A percentile compares a stretch with the other conserved stretches of the same genome.
Evolutionary conservation across 1,284 basidiomycete genomes (phyloP).

Genomic region (Marasmius sp.): DNA sequence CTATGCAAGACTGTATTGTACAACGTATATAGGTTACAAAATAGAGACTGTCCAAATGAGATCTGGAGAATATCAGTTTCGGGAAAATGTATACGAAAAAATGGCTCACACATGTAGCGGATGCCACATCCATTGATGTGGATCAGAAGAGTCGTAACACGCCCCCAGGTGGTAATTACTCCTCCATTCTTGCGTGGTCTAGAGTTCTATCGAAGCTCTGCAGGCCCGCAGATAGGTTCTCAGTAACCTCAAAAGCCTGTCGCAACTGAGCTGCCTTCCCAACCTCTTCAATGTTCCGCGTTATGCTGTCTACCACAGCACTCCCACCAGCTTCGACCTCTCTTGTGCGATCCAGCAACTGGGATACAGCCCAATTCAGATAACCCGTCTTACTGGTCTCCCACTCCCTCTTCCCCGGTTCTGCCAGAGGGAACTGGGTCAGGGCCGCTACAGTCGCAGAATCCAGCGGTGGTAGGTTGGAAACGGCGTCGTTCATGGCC

Average conservation of each 20-base stretch:
- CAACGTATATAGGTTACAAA: no score
- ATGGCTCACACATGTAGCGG: no score
- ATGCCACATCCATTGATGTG: background rate
- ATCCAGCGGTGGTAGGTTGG: slow-evolving; percentile 52
- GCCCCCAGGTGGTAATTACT: background rate
- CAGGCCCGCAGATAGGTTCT: slow-evolving; percentile 8
- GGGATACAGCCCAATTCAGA: slow-evolving; percentile 62
- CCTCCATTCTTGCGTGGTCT: slow-evolving; percentile 8
- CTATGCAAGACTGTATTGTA: no score
- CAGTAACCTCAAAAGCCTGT: slow-evolving; percentile 11
- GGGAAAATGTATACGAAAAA: no score
- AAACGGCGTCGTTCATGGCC: slow-evolving; percentile 45
- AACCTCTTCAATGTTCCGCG: slow-evolving; percentile 7
- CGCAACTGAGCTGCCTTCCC: slow-evolving; percentile 12
- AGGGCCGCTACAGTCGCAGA: slow-evolving; percentile 40
- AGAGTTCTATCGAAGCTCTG: slow-evolving; percentile 1
- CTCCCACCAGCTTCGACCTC: slow-evolving; percentile 27
- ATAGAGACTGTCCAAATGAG: no score
- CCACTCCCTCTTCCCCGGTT: slow-evolving; percentile 71
- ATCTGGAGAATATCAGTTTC: no score
- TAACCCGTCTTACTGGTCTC: slow-evolving; percentile 68
- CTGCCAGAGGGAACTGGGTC: slow-evolving; percentile 37
- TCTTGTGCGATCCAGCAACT: slow-evolving; percentile 50
- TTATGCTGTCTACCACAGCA: slow-evolving; percentile 8
- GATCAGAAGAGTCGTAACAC: background rate